Conservation (phyloP, 768 basidiomycete genomes). For the Amanita pallidorosea region DNA sequence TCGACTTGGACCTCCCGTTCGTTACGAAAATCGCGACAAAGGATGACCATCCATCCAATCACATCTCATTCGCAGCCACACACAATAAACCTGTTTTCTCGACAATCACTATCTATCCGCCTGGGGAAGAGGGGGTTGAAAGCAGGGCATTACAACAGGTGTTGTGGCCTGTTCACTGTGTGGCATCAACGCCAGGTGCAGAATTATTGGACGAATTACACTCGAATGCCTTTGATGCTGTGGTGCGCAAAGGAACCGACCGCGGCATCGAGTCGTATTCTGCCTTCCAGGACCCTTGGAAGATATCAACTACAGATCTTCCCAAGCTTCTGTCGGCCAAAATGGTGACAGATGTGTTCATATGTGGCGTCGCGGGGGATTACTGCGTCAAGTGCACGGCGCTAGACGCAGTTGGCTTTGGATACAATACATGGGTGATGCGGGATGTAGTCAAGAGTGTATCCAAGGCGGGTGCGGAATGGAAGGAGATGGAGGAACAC, state of each 20-base stretch:
- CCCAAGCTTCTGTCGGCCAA: slow-evolving; percentile 26
- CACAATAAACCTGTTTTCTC: slow-evolving; percentile 25
- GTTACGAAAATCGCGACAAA: slow-evolving; percentile 39
- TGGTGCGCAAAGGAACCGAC: slow-evolving; percentile 47
- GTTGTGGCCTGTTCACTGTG: slow-evolving; percentile 79
- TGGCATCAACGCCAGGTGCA: slow-evolving; percentile 47
- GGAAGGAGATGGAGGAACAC: slow-evolving; percentile 4
- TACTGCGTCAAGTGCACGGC: slow-evolving; percentile 63
- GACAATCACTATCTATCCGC: slow-evolving; percentile 30
- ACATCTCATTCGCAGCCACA: slow-evolving; percentile 62
- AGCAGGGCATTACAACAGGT: slow-evolving; percentile 32
- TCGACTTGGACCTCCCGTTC: slow-evolving; percentile 39
- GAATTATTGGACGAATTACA: slow-evolving; percentile 49
- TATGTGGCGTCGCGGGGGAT: slow-evolving; percentile 68
- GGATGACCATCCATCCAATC: slow-evolving; percentile 48
- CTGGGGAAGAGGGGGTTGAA: slow-evolving; percentile 21
- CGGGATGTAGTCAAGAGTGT: slow-evolving; percentile 38
- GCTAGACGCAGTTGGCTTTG: slow-evolving; percentile 37
- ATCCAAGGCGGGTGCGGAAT: slow-evolving; percentile 10
- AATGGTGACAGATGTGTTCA: slow-evolving; percentile 44
- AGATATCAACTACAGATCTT: slow-evolving; percentile 35
- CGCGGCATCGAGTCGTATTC: slow-evolving; percentile 65
- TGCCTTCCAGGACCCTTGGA: slow-evolving; percentile 60
- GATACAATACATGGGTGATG: slow-evolving; percentile 40
- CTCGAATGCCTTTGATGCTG: slow-evolving; percentile 25